phyloP scores from a whole-genome alignment of 129 eudicot genomes.

The Flaveria bidentis region DNA sequence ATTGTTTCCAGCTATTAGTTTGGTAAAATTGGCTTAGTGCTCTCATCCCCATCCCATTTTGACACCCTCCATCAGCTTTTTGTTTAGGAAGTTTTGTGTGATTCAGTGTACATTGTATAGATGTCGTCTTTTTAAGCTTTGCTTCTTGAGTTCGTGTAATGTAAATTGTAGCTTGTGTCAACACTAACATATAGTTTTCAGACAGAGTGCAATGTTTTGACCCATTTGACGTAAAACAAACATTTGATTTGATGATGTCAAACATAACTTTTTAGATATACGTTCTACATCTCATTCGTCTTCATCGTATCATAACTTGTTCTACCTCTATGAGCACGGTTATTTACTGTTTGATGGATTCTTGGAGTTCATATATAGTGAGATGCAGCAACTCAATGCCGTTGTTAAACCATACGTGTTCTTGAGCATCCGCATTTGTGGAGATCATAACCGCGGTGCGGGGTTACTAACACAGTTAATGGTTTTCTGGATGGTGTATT shows the following conservation, averaged over 20 bases:
- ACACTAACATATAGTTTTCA: not conserved
- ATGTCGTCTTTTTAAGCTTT: constrained; percentile 18
- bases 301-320: constrained; percentile 51
- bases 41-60: constrained; percentile 3
- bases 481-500: constrained; percentile 47
- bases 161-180: constrained; percentile 24
- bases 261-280: too few species aligned
- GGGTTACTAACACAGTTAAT: constrained; percentile 34
- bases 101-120: constrained; percentile 21
- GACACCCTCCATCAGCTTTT: not conserved
- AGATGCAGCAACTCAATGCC: constrained; percentile 78
- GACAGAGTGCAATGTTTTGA: too few species aligned
- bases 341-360: constrained; percentile 42
- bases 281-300: not conserved
- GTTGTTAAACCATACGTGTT: constrained; percentile 49
- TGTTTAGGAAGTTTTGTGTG: not conserved
- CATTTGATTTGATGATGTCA: too few species aligned
- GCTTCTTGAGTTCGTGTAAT: constrained; percentile 12
- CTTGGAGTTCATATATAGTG: constrained; percentile 53
- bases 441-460: constrained; percentile 10
- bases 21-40: not conserved
- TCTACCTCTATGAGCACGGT: not conserved
- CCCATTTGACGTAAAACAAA: too few species aligned
- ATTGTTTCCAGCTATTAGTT: not conserved
- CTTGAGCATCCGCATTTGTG: constrained; percentile 29